A percentile compares a stretch with the other conserved stretches of the same genome.
Evolutionary conservation across 352 stramenopile genomes (phyloP).

Genomic region (Globisporangium cylindrosporum): DNA sequence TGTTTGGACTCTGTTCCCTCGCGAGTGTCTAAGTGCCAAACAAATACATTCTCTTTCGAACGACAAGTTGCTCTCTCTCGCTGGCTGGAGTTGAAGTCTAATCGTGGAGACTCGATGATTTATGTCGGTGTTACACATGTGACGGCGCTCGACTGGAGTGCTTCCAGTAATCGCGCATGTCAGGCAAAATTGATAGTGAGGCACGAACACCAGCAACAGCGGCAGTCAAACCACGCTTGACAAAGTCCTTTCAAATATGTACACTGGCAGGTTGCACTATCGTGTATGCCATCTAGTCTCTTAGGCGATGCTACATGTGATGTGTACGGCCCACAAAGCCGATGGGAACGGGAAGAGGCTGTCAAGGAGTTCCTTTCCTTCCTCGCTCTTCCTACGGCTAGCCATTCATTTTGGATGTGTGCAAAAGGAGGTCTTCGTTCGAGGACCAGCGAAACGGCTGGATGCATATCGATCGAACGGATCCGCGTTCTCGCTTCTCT

Average conservation of each 20-base stretch:
- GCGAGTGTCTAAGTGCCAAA: neutral
- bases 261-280: neutral
- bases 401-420: neutral
- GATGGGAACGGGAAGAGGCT: neutral
- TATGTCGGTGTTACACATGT: slow-evolving; percentile 1
- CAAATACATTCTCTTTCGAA: neutral
- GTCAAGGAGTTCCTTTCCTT: neutral
- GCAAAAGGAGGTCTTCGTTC: neutral
- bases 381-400: neutral
- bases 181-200: neutral
- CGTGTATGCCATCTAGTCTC: neutral
- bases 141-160: neutral
- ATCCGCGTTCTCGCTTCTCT: neutral
- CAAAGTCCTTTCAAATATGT: neutral
- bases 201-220: neutral
- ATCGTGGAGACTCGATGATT: slow-evolving; percentile 3
- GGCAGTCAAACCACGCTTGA: neutral
- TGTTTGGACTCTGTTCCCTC: neutral
- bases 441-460: neutral
- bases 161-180: neutral
- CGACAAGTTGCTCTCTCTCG: neutral
- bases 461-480: neutral
- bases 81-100: neutral
- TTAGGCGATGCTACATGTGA: neutral
- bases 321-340: neutral